These are phyloP conservation scores for Dryadomyces quercivorus DNA, from an alignment of 2,329 filamentous ascomycete genomes.

Conservation along the genomic window DNA sequence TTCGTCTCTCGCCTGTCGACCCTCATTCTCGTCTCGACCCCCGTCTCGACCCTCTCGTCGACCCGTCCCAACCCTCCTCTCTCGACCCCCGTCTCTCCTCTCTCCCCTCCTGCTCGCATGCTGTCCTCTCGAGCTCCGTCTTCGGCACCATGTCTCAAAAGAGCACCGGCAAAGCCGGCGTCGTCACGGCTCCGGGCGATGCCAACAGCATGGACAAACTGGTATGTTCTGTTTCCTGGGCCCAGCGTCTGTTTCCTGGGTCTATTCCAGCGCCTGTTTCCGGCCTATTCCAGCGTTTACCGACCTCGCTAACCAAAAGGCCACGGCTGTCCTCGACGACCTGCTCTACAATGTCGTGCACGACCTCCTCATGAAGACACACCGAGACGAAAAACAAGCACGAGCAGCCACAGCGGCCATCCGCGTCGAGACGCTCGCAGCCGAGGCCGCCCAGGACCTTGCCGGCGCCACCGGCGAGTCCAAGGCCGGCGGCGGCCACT, in stretches of 20 bases:
- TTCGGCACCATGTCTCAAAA: constrained; percentile 9
- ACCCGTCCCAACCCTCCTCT: too few species aligned
- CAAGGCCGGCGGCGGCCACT: constrained; percentile 41
- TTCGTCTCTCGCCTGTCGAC: not conserved
- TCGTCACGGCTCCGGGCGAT: constrained; percentile 41
- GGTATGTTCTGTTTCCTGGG: constrained; percentile 30
- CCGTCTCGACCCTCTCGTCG: too few species aligned
- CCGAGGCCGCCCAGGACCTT: constrained; percentile 31
- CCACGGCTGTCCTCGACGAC: constrained; percentile 59
- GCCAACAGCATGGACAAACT: constrained; percentile 43
- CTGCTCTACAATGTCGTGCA: constrained; percentile 65
- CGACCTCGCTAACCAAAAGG: constrained; percentile 21
- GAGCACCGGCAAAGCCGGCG: constrained; percentile 40
- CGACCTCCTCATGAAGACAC: constrained; percentile 60
- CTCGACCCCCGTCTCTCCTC: not conserved
- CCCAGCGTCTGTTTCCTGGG: too few species aligned
- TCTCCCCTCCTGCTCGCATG: not conserved
- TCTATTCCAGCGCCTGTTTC: too few species aligned
- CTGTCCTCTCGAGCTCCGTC: not conserved
- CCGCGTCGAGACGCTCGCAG: constrained; percentile 48
- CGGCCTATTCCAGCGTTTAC: too few species aligned
- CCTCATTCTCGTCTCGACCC: not conserved
- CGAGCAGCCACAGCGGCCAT: constrained; percentile 54
- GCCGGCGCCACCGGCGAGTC: constrained; percentile 40
- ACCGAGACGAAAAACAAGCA: constrained; percentile 67